These are phyloP conservation scores for Arthroderma sp. DNA, from an alignment of 2,329 filamentous ascomycete species.

Conservation along the genomic window DNA sequence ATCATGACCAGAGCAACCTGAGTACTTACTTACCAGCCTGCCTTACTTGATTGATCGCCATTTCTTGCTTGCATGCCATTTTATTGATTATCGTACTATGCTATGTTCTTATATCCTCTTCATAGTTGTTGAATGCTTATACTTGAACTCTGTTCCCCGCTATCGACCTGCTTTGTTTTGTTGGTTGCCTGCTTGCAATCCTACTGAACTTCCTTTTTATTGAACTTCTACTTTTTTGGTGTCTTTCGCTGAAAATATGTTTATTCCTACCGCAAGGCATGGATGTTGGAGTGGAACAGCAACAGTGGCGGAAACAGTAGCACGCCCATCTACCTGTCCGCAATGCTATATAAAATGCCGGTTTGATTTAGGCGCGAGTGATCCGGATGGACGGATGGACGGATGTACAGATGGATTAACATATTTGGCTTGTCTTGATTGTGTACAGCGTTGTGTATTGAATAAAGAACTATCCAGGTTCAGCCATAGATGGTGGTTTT, in stretches of 20 bases:
- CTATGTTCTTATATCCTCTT: not conserved
- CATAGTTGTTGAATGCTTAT: not conserved
- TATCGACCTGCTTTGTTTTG: too few species aligned
- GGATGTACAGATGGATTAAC: not conserved
- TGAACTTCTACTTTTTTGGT: not conserved
- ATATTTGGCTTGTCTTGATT: not conserved
- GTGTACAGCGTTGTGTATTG: not conserved
- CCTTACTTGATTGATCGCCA: not conserved
- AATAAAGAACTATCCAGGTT: not conserved
- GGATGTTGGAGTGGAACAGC: not conserved
- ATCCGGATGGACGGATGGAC: not conserved
- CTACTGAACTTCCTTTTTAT: not conserved
- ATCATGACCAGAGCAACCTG: slow-evolving; percentile 45
- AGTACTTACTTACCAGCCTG: not conserved
- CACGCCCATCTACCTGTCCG: not conserved
- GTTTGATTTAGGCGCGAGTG: not conserved
- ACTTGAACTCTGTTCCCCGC: too few species aligned
- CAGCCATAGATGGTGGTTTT: not conserved
- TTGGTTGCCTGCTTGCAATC: too few species aligned
- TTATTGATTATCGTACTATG: not conserved
- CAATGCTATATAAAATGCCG: not conserved
- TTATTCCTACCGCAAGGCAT: not conserved
- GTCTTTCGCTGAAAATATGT: not conserved
- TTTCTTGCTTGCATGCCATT: not conserved
- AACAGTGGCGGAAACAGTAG: not conserved